Base-by-base conservation (phyloP, 179 eudicot genomes). In the Silene vulgaris region DNA sequence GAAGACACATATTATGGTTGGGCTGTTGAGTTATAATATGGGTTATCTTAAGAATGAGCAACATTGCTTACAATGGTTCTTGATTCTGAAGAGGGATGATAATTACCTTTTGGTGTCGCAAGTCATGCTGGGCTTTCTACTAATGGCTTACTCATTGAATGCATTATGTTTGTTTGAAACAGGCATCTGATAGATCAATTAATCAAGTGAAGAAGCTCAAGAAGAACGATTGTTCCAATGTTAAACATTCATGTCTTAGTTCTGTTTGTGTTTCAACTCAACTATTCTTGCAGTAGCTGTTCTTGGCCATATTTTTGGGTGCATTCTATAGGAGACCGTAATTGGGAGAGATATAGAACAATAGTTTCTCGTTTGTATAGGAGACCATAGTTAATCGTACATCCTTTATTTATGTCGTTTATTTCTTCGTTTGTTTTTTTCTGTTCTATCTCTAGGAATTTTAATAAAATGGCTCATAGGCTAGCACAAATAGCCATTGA, bases 1-100 rank as follows among this genome's bases (percentile, higher is more conserved):
- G 95, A 93, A 76, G 98, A 93, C 75, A 97, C 93, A 3, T 89
- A 88, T 76, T 93, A 87, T 79, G 97, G 97, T 52, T 93, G 98
- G 98, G 87, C 84, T 77, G 95, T 77, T 91, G 60, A 89, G 91
- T 74, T 91, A 86, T 76, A 85, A 82, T 77, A 81, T 84, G 86
- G 45, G 45, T 40, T 40, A 8, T 40, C 82, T 93, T 71, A 80
- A 76, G 43, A 83, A 79, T 66, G 68, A 3, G 80, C 78, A 8
- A 75, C 75, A 50, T 69, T 71, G 72, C 76, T 84, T 16, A 81
- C 91, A 1, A 76, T 91, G 63, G 93, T 89, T 75, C 91, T 91
- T 52, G 97, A 93, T 88, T 74, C 82, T 19, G 93, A 87, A 79
- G 78, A 69, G 63, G 69, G 80, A 75, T 48, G 87, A 79, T 74